Evolutionary conservation across 306 rosid genomes (phyloP), one percentile per base, ranked within the genome.

Genomic region (Trichosanthes cucumerina): DNA sequence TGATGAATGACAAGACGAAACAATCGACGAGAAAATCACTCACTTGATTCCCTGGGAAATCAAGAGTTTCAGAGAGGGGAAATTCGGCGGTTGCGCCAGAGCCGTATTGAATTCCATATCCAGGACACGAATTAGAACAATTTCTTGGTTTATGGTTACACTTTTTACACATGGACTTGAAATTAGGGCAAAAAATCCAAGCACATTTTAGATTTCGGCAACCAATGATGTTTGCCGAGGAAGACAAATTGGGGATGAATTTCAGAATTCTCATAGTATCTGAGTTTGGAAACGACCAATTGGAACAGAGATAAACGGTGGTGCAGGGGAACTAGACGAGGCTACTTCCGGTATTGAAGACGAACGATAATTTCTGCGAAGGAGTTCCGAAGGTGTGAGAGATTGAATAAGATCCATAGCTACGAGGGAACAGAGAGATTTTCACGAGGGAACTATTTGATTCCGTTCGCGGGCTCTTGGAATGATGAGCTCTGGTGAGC

Each of bases 21-120:
- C 98, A 93, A 0, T 97, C 97, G 11, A 91, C 84, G 21, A 93
- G 76, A 69, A 93, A 89, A 76, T 89, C 69, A 0, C 83, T 39
- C 28, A 66, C 74, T 39, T 31, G 7, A 38, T 36, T 66, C 28
- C 39, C 16, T 1, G 31, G 8, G 1, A 66, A 66, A 36, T 66
- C 50, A 0, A 66, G 74, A 1, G 50, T 66, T 66, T 66, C 50
- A 38, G 74, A 66, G 24, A 66, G 74, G 46, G 39, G 50, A 39
- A 84, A 0, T 44, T 97, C 98, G 0, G 63, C 79, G 0, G 98
- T 93, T 19, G 88, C 66, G 1, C 98, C 98, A 1, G 64, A 82
- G 4, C 97, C 97, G 74, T 93, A 93, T 79, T 90, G 89, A 65
- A 90, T 1, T 0, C 80, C 5, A 78, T 93, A 93, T 1, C 87